Evolutionary conservation across 164 flowering plant genomes (phyloP).

Genomic region (Stephania japonica): DNA sequence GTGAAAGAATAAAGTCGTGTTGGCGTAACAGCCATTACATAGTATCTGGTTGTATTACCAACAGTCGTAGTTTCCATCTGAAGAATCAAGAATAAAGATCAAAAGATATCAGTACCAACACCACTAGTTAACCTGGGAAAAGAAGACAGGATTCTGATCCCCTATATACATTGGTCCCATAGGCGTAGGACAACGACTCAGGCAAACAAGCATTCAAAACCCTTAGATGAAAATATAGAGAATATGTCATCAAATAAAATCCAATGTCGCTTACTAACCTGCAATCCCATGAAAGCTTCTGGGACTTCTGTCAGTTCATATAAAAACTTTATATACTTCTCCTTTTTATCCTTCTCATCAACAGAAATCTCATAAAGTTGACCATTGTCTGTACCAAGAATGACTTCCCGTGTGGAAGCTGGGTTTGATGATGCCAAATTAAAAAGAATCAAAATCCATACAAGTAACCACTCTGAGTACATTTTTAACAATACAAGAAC

Average conservation of each 20-base stretch:
- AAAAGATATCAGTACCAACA: conserved; percentile 1
- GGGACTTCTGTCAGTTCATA: conserved; percentile 79
- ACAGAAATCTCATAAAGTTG: conserved; percentile 87
- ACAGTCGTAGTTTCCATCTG: conserved; percentile 90
- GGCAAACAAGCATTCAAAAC: background rate
- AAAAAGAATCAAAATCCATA: conserved; percentile 2
- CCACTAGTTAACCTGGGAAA: background rate
- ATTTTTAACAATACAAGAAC: conserved; percentile 1
- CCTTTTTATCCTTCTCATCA: conserved; percentile 95
- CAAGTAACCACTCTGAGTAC: background rate
- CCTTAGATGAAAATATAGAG: too few relatives aligned
- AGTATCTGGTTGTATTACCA: conserved; percentile 65
- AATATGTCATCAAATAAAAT: background rate
- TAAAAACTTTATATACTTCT: conserved; percentile 76
- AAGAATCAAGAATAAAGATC: conserved; percentile 6
- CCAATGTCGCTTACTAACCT: conserved; percentile 36
- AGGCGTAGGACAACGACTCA: background rate
- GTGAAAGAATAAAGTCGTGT: conserved; percentile 88
- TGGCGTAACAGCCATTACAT: conserved; percentile 97
- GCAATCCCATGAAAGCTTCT: conserved; percentile 91
- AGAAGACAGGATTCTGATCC: conserved; percentile 2
- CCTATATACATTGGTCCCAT: background rate
- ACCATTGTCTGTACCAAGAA: conserved; percentile 87
- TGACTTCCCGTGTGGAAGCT: conserved; percentile 89
- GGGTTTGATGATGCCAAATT: conserved; percentile 14